phyloP scores from a whole-genome alignment of 2,329 filamentous ascomycete species.

The Talaromyces sp. region DNA sequence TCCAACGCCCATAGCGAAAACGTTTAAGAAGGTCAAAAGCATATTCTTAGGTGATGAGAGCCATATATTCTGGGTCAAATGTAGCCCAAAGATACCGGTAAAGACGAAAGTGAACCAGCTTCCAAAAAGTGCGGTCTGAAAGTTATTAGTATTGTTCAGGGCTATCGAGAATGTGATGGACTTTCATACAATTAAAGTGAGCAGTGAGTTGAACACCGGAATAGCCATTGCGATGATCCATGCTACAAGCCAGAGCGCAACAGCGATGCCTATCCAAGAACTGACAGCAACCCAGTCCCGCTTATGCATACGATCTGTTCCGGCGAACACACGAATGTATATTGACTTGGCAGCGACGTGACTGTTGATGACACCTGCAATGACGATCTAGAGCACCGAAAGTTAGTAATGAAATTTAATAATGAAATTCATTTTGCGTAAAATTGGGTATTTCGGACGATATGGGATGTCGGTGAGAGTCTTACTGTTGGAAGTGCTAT shows the following conservation, averaged over 20 bases:
- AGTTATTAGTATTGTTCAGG: conserved; percentile 19
- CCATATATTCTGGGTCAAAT: conserved; percentile 37
- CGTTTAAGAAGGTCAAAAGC: conserved; percentile 29
- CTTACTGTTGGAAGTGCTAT: conserved; percentile 65
- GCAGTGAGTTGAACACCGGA: conserved; percentile 67
- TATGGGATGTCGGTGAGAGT: too few relatives aligned
- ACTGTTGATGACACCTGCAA: conserved; percentile 71
- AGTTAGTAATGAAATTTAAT: neutral
- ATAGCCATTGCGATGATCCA: conserved; percentile 71
- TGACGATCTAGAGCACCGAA: conserved; percentile 54
- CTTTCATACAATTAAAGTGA: conserved; percentile 59
- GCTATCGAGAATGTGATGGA: neutral
- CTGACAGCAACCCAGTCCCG: conserved; percentile 55
- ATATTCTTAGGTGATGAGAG: conserved; percentile 36
- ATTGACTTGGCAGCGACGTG: conserved; percentile 68
- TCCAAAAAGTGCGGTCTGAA: conserved; percentile 59
- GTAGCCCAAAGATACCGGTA: conserved; percentile 42
- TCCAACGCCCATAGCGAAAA: conserved; percentile 26
- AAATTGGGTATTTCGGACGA: too few relatives aligned
- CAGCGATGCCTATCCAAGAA: conserved; percentile 62
- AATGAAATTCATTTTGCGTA: too few relatives aligned
- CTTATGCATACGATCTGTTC: conserved; percentile 59
- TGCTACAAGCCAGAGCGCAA: conserved; percentile 60
- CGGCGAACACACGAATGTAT: conserved; percentile 65
- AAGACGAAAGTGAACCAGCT: conserved; percentile 65